A percentile compares a stretch with the other conserved stretches of the same genome.
phyloP scores from a whole-genome alignment of 1,284 basidiomycete species.

The Cutaneotrichosporon arboriforme region DNA sequence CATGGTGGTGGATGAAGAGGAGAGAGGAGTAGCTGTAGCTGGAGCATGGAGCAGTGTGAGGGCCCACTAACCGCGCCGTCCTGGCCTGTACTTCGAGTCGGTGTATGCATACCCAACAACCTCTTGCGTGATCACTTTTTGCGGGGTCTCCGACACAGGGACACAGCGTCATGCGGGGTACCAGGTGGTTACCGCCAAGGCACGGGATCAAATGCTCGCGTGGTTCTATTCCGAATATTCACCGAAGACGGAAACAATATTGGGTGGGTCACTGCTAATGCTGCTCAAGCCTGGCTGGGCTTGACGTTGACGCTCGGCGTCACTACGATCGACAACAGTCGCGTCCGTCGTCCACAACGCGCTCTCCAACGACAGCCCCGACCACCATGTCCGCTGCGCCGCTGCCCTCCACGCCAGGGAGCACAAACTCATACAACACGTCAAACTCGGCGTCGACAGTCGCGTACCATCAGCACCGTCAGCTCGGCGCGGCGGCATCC shows the following conservation, averaged over 20 bases:
- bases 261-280: too few species aligned
- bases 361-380: background rate
- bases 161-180: too few species aligned
- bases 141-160: too few species aligned
- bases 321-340: background rate
- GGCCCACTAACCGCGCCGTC: too few species aligned
- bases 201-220: background rate
- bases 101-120: background rate
- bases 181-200: too few species aligned
- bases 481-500: background rate
- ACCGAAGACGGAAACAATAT: background rate
- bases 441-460: constrained; percentile 13
- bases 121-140: constrained; percentile 2
- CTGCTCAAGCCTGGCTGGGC: too few species aligned
- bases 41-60: background rate
- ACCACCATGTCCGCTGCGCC: background rate
- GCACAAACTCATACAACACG: constrained; percentile 10
- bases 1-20: background rate
- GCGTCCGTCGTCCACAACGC: background rate
- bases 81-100: too few species aligned
- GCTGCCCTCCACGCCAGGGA: background rate
- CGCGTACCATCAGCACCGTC: constrained; percentile 10
- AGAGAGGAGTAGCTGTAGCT: background rate
- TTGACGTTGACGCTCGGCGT: background rate
- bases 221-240: background rate